A percentile compares a stretch with the other conserved stretches of the same genome.
These are phyloP conservation scores for Herpetospermum pedunculosum DNA, from an alignment of 306 rosid genomes.

Conservation along the genomic window DNA sequence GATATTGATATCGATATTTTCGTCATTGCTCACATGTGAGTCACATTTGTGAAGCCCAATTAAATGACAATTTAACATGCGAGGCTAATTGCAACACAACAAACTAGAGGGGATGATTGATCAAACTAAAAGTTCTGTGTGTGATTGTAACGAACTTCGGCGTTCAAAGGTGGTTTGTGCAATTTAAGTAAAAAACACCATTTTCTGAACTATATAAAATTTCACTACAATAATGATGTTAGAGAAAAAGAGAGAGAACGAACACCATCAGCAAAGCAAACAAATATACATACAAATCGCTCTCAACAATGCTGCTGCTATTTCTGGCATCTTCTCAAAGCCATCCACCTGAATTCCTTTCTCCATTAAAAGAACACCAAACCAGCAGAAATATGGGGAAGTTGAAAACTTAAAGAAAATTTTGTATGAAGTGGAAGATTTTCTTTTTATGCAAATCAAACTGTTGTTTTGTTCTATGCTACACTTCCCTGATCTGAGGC, in stretches of 20 bases:
- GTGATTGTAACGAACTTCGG: no score
- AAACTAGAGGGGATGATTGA: no score
- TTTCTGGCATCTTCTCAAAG: not conserved
- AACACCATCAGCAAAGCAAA: conserved; percentile 1
- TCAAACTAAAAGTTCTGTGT: no score
- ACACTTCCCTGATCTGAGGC: conserved; percentile 39
- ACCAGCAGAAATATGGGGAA: not conserved
- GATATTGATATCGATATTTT: no score
- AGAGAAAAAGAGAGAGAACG: not conserved
- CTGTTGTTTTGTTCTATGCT: not conserved
- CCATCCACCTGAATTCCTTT: not conserved
- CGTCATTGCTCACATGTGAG: no score
- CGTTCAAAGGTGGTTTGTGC: no score
- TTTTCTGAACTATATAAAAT: not conserved
- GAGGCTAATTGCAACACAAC: no score
- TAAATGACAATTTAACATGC: no score
- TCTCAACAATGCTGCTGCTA: conserved; percentile 5
- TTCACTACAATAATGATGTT: not conserved
- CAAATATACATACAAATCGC: not conserved
- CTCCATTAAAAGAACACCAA: not conserved
- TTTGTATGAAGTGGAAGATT: not conserved
- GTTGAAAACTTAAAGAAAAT: not conserved
- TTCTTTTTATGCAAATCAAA: not conserved
- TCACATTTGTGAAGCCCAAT: no score
- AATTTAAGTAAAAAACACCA: no score